Evolutionary conservation across 176 grass and related monocot species (phyloP).

Genomic region (Lolium perenne): DNA sequence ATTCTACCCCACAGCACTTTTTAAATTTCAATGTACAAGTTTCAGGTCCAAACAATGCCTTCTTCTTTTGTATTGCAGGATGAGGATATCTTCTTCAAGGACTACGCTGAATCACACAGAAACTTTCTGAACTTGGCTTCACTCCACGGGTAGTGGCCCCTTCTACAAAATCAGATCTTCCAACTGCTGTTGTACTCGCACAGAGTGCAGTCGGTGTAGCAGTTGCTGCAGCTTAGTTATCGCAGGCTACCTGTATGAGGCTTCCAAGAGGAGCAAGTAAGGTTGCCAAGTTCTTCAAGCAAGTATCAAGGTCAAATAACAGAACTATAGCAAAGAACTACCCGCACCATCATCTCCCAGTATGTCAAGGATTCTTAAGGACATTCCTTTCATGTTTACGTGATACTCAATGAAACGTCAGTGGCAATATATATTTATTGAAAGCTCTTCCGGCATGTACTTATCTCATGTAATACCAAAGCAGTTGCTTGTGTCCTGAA

Average conservation of each 20-base stretch:
- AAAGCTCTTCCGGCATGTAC: not conserved
- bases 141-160: slow-evolving; percentile 44
- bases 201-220: slow-evolving; percentile 84
- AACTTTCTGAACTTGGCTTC: slow-evolving; percentile 89
- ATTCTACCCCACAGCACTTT: not conserved
- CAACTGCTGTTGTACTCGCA: slow-evolving; percentile 53
- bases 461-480: not conserved
- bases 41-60: slow-evolving; percentile 31
- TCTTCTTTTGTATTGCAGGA: slow-evolving; percentile 52
- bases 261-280: slow-evolving; percentile 69
- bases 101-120: slow-evolving; percentile 92
- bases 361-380: not conserved
- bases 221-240: slow-evolving; percentile 77
- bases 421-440: slow-evolving; percentile 27
- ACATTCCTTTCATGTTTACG: slow-evolving; percentile 31
- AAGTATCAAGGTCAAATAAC: slow-evolving; percentile 41
- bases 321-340: slow-evolving; percentile 19
- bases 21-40: not conserved
- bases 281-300: slow-evolving; percentile 2
- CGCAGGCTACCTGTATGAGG: slow-evolving; percentile 72
- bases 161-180: slow-evolving; percentile 50
- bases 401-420: not conserved
- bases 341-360: not conserved
- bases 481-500: not conserved
- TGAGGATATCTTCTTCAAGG: slow-evolving; percentile 89